Evolutionary conservation across 2,329 filamentous ascomycete genomes (phyloP), one percentile per base, ranked within the genome.

Genomic region (Bipolaris victoriae): DNA sequence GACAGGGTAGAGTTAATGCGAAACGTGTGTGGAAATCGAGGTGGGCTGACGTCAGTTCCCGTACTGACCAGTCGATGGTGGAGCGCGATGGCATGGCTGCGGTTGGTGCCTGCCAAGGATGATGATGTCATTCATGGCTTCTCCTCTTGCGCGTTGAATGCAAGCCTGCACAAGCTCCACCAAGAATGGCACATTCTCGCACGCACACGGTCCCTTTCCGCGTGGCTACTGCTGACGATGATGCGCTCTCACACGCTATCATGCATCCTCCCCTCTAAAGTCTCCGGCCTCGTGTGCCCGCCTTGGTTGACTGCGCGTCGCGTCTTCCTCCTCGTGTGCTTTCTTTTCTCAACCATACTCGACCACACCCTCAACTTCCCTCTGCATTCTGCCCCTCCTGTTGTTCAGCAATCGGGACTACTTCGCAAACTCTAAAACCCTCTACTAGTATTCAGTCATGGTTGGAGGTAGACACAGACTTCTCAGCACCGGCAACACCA

Each of bases 401-500:
- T 13, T 5, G 3, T 31, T 31, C 10, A 11, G 29, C 29, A 13
- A 31, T 13, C 10, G 29, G 3, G 10, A 13, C 29, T 31, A 31
- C 10, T 31, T 11, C 11, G 9, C 40, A 16, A n/a, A 24, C 20
- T n/a, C 20, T 41, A 13, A 15, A 20, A 39, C 40, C 22, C 43
- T 48, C 33, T 22, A 26, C 15, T n/a, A 13, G 22, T 16, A 7
- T 26, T 18, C 18, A 51, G 29, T n/a, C 20, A 72, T 72, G 69
- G 69, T 71, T 20, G 66, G 68, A 31, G 57, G 55, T 15, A 51
- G 68, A 47, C 60, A 58, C 18, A 62, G 64, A 24, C 49, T 72
- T 7, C 60, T 66, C 13, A 60, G 55, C 18, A 49, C 35, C 29
- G 40, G 49, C 29, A 61, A 59, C 7, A 49, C 33, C 44, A 61